A percentile compares a stretch with the other conserved stretches of the same genome.
phyloP scores from a whole-genome alignment of 164 flowering plant species.

The Sedum album region DNA sequence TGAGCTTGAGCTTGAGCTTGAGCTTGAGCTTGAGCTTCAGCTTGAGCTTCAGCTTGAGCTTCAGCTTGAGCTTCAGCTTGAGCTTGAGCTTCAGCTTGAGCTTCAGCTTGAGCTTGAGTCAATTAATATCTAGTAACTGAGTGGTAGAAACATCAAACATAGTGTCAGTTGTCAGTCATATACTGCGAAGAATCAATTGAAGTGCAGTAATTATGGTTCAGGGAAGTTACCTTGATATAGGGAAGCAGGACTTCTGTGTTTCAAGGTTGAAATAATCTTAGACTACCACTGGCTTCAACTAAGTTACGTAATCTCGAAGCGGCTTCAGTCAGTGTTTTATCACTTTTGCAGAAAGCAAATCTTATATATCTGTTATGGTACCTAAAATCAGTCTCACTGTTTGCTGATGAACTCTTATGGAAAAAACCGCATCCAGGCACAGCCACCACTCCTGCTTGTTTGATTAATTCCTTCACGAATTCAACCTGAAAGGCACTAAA shows the following conservation, averaged over 20 bases:
- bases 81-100: too few relatives aligned
- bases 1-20: too few relatives aligned
- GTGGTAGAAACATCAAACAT: too few relatives aligned
- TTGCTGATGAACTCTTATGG: slow-evolving; percentile 23
- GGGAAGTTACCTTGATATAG: background rate
- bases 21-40: too few relatives aligned
- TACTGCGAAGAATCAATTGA: too few relatives aligned
- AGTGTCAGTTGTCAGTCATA: too few relatives aligned
- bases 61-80: too few relatives aligned
- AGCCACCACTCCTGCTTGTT: slow-evolving; percentile 55
- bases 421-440: slow-evolving; percentile 85
- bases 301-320: slow-evolving; percentile 35
- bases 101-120: too few relatives aligned
- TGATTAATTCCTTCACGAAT: slow-evolving; percentile 47
- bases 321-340: slow-evolving; percentile 50
- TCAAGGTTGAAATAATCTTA: slow-evolving; percentile 19
- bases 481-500: slow-evolving; percentile 40
- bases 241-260: background rate
- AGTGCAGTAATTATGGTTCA: background rate
- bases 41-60: too few relatives aligned
- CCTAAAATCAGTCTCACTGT: slow-evolving; percentile 7
- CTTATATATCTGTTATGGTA: slow-evolving; percentile 52
- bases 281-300: slow-evolving; percentile 22
- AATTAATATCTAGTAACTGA: too few relatives aligned
- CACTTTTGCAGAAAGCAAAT: slow-evolving; percentile 80